Base-by-base conservation (phyloP, 495 filamentous ascomycete genomes). In the Neurospora sp. region DNA sequence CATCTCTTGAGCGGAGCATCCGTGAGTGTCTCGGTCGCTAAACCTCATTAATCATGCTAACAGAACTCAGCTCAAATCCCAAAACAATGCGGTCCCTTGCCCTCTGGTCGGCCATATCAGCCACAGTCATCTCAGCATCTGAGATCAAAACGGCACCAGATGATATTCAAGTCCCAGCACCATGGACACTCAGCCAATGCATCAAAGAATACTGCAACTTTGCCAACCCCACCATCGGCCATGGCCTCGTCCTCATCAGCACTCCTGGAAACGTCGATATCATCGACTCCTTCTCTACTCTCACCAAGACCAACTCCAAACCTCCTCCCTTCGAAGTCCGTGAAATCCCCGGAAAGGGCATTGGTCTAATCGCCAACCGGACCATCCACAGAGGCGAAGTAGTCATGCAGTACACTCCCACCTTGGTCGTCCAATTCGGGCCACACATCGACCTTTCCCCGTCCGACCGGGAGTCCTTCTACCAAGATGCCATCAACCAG, bases 341-440 rank as follows among this genome's bases (percentile, higher is more conserved):
- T 7, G 69, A 81, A 1, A 71, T 85, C 2, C 74, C 79, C 0
- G 81, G 81, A 6, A 85, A 85, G 41, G 84, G 83, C 0, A 71
- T 76, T 6, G 84, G 84, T 0, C 70, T 85, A 37, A 71, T 84
- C 7, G 82, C 83, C n/a, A 79, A 79, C 39, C 70, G 80, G 18
- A 77, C 77, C 7, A 85, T 85, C 61, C 72, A 22, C 4, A 78
- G 76, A 35, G 82, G 82, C 22, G 84, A 85, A 69, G 73, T 78
- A 39, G 73, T 85, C 68, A 79, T 85, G 75, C 71, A 78, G 1
- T 77, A 77, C 35, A 59, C 73, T 1, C 79, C 82, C 12, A 75
- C 77, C 6, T 38, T 85, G 44, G 59, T 83, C 37, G 75, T 80
- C 42, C 79, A 82, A 68, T 73, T 73, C 4, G 72, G 68, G 0